Evolutionary conservation across 192 early-diverging fungal genomes (phyloP), one percentile per base, ranked within the genome.

Genomic region (Backusella luteola): DNA sequence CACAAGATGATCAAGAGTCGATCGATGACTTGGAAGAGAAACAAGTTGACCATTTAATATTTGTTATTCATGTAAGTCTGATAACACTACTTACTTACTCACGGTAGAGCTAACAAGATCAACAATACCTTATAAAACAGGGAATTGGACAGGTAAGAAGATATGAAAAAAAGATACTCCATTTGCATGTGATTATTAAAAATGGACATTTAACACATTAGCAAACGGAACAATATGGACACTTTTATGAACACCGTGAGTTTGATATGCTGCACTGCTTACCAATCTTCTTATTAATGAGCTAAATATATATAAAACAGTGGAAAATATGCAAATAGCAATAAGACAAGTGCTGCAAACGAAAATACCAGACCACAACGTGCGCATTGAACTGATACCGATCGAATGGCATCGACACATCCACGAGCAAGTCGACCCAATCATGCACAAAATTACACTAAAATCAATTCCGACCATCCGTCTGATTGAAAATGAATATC

Each of bases 151-250:
- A 84, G 69, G 79, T 71, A 66, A 73, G 29, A 34, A 59, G 32
- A 3, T 32, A 32, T 12, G n/a, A 4, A 34, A 69, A n/a, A 3
- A 44, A 74, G 29, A 34, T 26, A 11, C 3, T 23, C 3, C 23
- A 59, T 59, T 59, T 59, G 9, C 53, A 59, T 59, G 53, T 59
- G 53, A 59, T 59, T 23, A 59, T 59, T 59, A 59, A 23, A 23
- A 59, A 59, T 29, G 21, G 19, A n/a, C 19, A 29, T 19, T 8
- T 11, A 42, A 67, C 1, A 34, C 35, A 1, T 42, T 73, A 80
- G 73, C 82, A 84, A 80, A 84, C 82, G n/a, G 82, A 84, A 49
- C 79, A 84, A 42, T 84, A 84, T 74, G 82, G 82, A 1, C 79
- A 80, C 42, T 84, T 84, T 69, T 80, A 78, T 73, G 82, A 84